Evolutionary conservation across 345 rosid genomes (phyloP), one percentile per base, ranked within the genome.

Genomic region (Luvunga scandens): DNA sequence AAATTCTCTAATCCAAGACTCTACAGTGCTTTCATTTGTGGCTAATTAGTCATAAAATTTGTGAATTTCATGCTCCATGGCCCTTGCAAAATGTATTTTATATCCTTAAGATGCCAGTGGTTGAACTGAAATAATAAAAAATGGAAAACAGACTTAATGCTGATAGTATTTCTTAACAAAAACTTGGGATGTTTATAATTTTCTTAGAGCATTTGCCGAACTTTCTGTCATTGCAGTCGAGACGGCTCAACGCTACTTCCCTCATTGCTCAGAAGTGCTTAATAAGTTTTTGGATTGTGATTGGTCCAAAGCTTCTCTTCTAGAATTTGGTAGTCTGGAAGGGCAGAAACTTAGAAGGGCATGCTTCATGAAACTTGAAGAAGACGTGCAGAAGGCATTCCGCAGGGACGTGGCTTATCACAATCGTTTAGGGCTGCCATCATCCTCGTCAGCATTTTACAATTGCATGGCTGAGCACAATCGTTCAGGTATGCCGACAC

Each of bases 311-410:
- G 80, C 75, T 1, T 18, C 77, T 3, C 80, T 67, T 16, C 83
- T 88, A 4, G 87, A 85, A 16, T 64, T 65, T 67, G 88, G 90
- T 8, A 83, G 78, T 18, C 66, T 72, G 6, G 88, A 87, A 53
- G 91, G 87, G 65, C 81, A 80, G 69, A 77, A 57, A 9, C 19
- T 5, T 27, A 87, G 84, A 83, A 85, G 55, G 73, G 78, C 6
- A 73, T 79, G 88, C 13, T 84, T 77, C 84, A 73, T 10, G 66
- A 89, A 87, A 45, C 86, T 88, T 28, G 81, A 78, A 77, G 87
- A 85, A 0, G 90, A 80, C 14, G 72, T 88, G 9, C 83, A 77
- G 34, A 81, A 62, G 81, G 91, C 91, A 36, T 77, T 87, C 75
- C 4, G 74, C 77, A 87, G 82, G 83, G 90, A 87, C 84, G 82